A percentile compares a stretch with the other conserved stretches of the same genome.
These are phyloP conservation scores for Saussurea involucrata DNA, from an alignment of 129 eudicot genomes.

Conservation along the genomic window DNA sequence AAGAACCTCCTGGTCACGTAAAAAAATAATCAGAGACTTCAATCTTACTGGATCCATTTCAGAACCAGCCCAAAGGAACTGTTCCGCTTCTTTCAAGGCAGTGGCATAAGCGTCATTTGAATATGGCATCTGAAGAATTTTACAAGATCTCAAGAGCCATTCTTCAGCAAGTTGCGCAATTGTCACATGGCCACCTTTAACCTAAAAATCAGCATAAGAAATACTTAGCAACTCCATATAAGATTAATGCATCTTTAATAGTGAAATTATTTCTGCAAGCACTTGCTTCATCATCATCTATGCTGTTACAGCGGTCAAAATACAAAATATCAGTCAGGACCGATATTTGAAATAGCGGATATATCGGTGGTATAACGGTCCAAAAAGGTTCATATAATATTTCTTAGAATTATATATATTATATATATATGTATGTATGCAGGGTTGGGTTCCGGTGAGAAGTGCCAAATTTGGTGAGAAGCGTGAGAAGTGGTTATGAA, in stretches of 20 bases:
- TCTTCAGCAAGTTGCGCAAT: constrained; percentile 88
- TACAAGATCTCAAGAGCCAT: constrained; percentile 70
- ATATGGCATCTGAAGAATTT: constrained; percentile 77
- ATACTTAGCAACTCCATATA: not conserved
- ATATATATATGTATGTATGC: too few relatives aligned
- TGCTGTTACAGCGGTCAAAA: too few relatives aligned
- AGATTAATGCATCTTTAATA: not conserved
- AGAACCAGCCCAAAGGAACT: constrained; percentile 96
- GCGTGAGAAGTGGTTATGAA: too few relatives aligned
- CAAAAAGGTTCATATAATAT: too few relatives aligned
- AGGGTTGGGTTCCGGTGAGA: too few relatives aligned
- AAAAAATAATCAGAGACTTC: not conserved
- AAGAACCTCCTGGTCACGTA: not conserved
- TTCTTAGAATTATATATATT: too few relatives aligned
- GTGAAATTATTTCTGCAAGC: not conserved
- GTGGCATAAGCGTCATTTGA: constrained; percentile 46
- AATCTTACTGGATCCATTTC: constrained; percentile 93
- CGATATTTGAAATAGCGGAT: too few relatives aligned
- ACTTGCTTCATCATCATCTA: not conserved
- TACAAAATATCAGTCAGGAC: too few relatives aligned
- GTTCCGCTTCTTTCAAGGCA: constrained; percentile 76
- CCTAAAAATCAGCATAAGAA: constrained; percentile 36
- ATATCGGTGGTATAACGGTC: too few relatives aligned
- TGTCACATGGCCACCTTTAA: constrained; percentile 60
- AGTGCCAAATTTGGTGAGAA: too few relatives aligned